Evolutionary conservation across 352 stramenopile species (phyloP).

Genomic region (Pythium grandisporangium): DNA sequence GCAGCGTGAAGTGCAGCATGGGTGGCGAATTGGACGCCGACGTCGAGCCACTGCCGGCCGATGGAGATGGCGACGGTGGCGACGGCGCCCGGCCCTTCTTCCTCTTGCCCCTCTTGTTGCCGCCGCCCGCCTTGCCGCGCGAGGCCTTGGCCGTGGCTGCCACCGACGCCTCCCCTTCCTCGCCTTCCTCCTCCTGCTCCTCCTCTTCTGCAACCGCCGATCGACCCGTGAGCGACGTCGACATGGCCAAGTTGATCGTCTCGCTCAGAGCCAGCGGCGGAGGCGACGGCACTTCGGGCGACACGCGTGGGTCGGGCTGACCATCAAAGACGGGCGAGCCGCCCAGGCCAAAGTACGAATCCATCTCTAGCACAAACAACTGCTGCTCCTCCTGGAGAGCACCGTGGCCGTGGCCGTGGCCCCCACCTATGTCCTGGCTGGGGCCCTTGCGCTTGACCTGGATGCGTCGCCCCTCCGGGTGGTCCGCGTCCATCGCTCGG

Average conservation of each 20-base stretch:
- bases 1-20: conserved; percentile 66
- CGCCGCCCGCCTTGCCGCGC: background rate
- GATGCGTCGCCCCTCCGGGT: conserved; percentile 41
- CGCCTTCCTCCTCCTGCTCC: conserved; percentile 12
- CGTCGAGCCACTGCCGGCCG: conserved; percentile 11
- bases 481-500: conserved; percentile 34
- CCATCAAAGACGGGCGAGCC: conserved; percentile 69
- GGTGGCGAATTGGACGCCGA: conserved; percentile 18
- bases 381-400: conserved; percentile 67
- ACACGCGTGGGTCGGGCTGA: conserved; percentile 16
- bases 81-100: too few relatives aligned
- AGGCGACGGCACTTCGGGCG: conserved; percentile 36
- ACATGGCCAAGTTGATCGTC: conserved; percentile 78
- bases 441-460: conserved; percentile 71
- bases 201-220: conserved; percentile 9
- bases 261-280: conserved; percentile 50
- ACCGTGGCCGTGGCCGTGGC: conserved; percentile 29
- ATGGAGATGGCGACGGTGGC: conserved; percentile 2
- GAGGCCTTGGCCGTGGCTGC: too few relatives aligned
- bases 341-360: conserved; percentile 80
- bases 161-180: conserved; percentile 3
- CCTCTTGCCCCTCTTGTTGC: background rate
- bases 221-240: conserved; percentile 40
- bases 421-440: conserved; percentile 17
- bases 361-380: conserved; percentile 82